Percentiles rank a stretch among this genome's conserved stretches.
Evolutionary conservation across 1,284 basidiomycete genomes (phyloP).

Genomic region (Irpex sp.): DNA sequence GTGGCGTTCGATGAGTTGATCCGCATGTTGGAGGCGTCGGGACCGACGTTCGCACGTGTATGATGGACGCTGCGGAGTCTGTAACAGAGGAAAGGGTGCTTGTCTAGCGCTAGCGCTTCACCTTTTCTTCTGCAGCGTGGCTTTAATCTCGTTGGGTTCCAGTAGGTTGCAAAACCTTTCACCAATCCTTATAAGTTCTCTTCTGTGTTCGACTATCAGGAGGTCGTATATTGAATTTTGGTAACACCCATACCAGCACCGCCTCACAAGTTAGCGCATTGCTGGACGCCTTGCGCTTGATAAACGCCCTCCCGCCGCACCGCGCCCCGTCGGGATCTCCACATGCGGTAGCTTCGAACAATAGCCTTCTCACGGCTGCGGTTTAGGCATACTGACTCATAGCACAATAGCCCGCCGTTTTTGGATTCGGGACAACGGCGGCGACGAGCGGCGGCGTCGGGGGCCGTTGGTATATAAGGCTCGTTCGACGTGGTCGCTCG

Average conservation of each 20-base stretch:
- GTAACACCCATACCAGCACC: not conserved
- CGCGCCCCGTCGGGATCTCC: slow-evolving; percentile 8
- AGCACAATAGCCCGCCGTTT: slow-evolving; percentile 1
- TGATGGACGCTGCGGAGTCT: not conserved
- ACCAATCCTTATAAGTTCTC: not conserved
- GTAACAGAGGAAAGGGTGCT: not conserved
- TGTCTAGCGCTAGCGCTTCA: not conserved
- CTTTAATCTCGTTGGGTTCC: too few species aligned
- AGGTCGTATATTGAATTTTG: too few species aligned
- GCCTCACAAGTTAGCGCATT: not conserved
- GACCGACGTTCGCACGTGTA: not conserved
- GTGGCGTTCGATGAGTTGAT: too few species aligned
- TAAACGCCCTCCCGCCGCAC: not conserved
- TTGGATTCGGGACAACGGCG: slow-evolving; percentile 9
- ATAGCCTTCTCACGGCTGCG: slow-evolving; percentile 5
- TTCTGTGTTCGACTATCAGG: too few species aligned
- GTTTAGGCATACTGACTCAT: slow-evolving; percentile 4
- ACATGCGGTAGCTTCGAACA: slow-evolving; percentile 3
- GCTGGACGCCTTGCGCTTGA: not conserved
- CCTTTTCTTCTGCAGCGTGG: not conserved
- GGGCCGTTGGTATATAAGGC: slow-evolving; percentile 7
- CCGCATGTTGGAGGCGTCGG: not conserved
- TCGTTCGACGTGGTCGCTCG: not conserved
- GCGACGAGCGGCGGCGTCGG: slow-evolving; percentile 11
- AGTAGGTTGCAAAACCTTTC: not conserved